These are phyloP conservation scores for Bigelowiella natans DNA, from an alignment of 78 protist genomes.

Conservation along the genomic window DNA sequence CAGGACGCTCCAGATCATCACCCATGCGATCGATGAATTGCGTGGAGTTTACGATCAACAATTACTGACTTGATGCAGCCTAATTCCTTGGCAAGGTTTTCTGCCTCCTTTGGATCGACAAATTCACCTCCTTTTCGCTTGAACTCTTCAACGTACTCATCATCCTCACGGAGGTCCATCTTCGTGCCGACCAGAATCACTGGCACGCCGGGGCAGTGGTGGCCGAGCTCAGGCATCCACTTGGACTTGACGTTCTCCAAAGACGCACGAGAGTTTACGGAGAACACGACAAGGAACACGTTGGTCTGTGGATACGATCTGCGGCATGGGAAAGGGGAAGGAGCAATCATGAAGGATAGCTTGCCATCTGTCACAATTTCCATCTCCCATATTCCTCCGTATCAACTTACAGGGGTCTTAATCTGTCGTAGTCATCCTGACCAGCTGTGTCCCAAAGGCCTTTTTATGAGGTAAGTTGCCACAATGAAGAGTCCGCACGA, in stretches of 20 bases:
- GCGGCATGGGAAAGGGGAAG: not conserved
- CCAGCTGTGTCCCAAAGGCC: conserved; percentile 36
- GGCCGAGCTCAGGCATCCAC: conserved; percentile 65
- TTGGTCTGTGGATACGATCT: conserved; percentile 65
- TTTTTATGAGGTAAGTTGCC: conserved; percentile 12
- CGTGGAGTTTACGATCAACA: too few relatives aligned
- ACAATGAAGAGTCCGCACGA: not conserved
- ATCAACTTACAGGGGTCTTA: conserved; percentile 64
- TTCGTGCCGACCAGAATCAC: conserved; percentile 81
- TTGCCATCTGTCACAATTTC: not conserved
- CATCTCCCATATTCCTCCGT: not conserved
- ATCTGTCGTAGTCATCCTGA: conserved; percentile 92
- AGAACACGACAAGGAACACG: conserved; percentile 79
- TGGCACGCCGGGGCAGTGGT: conserved; percentile 70
- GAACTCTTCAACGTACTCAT: not conserved
- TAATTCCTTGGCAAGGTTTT: conserved; percentile 36
- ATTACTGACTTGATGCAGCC: not conserved
- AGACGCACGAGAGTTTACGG: conserved; percentile 52
- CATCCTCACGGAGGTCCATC: conserved; percentile 62
- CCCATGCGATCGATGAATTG: too few relatives aligned
- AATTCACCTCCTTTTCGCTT: not conserved
- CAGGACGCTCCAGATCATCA: too few relatives aligned
- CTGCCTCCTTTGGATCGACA: not conserved
- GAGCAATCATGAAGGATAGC: not conserved
- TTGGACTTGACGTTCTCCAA: conserved; percentile 59